Base-by-base conservation (phyloP, 1,139 yeast genomes). In the Saccharomycopsis hybrid region DNA sequence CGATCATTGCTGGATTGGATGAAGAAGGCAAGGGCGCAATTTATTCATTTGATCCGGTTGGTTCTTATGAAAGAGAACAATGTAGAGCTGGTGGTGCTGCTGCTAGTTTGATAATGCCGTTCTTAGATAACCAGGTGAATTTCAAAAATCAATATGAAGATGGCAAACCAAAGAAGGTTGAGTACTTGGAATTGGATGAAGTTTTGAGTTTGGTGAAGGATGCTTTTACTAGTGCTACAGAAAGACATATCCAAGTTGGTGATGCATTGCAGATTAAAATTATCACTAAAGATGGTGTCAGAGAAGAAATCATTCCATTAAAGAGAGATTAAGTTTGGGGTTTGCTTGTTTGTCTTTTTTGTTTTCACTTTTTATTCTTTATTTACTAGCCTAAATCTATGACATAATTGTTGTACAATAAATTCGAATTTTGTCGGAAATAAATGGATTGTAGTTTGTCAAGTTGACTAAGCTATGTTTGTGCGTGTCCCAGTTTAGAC, bases 71-170 rank as follows among this genome's bases (percentile, higher is more conserved):
- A 70, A 80, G 97, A 62, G 97, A 90, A 66, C 96, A 89, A 65
- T 88, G 97, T 69, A 80, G 97, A 62, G 97, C 97, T 1, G 97
- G 96, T 55, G 98, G 98, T 43, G 94, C 97, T 5, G 97, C 97
- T 35, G 94, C 97, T 2, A 81, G 92, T 58, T 77, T 92, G 67
- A 89, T 92, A 61, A 90, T 89, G 94, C 98, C 98, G 3, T 92
- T 92, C 66, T 78, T 92, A 63, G 98, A 92, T 67, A 92, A 90
- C 68, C 98, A 94, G 72, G 98, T 94, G 57, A 85, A 87, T 66
- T 86, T 87, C 69, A 89, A 90, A 67, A 92, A 92, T 70, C 98
- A 92, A 68, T 78, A 70, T 59, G 92, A 79, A 57, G 74, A 85
- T 57, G 89, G 90, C 28, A 77, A 73, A 18, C 73, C 73, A 51